Conservation (phyloP, 2,329 filamentous ascomycete species). For the Colletotrichum aenigma region DNA sequence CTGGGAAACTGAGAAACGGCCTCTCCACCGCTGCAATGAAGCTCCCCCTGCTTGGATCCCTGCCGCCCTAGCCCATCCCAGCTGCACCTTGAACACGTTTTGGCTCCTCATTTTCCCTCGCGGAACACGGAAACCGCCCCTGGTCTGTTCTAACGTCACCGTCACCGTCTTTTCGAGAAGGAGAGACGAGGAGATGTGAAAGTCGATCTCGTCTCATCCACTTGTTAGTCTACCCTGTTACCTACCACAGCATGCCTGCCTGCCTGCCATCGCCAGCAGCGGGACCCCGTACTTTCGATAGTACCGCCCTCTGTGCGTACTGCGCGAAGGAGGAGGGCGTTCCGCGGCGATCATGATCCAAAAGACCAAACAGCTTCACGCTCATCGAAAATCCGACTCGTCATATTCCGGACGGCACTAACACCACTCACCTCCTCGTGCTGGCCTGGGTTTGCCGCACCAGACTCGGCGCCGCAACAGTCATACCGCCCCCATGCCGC, state of each 20-base stretch:
- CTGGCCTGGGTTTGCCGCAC: neutral
- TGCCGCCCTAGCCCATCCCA: neutral
- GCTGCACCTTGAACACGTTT: constrained; percentile 15
- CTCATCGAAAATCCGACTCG: constrained; percentile 7
- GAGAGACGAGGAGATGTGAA: neutral
- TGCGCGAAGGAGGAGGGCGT: neutral
- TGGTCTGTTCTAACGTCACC: constrained; percentile 16
- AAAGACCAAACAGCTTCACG: neutral
- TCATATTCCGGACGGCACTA: neutral
- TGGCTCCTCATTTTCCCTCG: constrained; percentile 18
- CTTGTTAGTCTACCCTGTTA: neutral
- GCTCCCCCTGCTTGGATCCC: neutral
- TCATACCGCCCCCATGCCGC: neutral
- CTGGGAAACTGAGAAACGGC: neutral
- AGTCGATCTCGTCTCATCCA: constrained; percentile 11
- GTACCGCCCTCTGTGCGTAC: neutral
- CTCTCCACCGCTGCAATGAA: neutral
- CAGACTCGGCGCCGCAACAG: neutral
- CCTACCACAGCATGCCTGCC: neutral
- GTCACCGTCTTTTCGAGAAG: constrained; percentile 21
- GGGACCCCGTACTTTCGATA: neutral
- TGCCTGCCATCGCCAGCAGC: neutral
- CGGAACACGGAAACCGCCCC: constrained; percentile 16
- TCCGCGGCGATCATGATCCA: constrained; percentile 8
- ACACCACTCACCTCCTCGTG: neutral